Evolutionary conservation across 768 basidiomycete species (phyloP), one percentile per base, ranked within the genome.

Genomic region (Cystofilobasidium macerans): DNA sequence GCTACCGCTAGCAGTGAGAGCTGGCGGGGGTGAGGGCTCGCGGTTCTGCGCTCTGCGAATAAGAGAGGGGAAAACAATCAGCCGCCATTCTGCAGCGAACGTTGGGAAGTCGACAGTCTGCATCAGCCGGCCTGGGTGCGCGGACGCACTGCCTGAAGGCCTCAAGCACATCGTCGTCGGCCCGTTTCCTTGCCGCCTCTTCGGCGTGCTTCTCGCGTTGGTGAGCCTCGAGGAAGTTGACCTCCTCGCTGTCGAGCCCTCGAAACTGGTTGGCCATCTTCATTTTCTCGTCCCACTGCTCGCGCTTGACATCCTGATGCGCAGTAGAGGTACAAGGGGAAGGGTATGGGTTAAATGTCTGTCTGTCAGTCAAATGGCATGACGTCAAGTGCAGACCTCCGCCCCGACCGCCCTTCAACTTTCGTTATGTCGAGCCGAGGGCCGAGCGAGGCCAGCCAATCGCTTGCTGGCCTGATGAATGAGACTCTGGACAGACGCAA

Each of bases 241-340:
- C 69, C 70, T 78, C 78, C 45, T 78, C 78, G 6, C 70, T 71
- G 64, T 77, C 73, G n/a, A 78, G 68, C 0, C 77, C 77, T 53
- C 77, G 71, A 67, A 76, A 77, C 53, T 79, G 78, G 64, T 79
- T 79, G 45, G 72, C 71, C 68, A 64, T 57, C 64, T 77, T 77
- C 76, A 78, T 76, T 71, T 77, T 76, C 54, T 73, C 74, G 61
- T 78, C 78, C 74, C 76, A 77, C 69, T 76, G 75, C 68, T 76
- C 76, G n/a, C 71, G 75, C 65, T 76, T 78, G 59, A 71, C 67
- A 30, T 73, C 70, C 75, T 78, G 59, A 22, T n/a, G n/a, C n/a
- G n/a, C n/a, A n/a, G n/a, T n/a, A n/a, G 32, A 47, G 48, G 35
- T n/a, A 28, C 16, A 51, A 32, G 28, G 24, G 18, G 20, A 6